Evolutionary conservation across 2,329 filamentous ascomycete species (phyloP), one percentile per base, ranked within the genome.

Genomic region (Westerdykella ornata): DNA sequence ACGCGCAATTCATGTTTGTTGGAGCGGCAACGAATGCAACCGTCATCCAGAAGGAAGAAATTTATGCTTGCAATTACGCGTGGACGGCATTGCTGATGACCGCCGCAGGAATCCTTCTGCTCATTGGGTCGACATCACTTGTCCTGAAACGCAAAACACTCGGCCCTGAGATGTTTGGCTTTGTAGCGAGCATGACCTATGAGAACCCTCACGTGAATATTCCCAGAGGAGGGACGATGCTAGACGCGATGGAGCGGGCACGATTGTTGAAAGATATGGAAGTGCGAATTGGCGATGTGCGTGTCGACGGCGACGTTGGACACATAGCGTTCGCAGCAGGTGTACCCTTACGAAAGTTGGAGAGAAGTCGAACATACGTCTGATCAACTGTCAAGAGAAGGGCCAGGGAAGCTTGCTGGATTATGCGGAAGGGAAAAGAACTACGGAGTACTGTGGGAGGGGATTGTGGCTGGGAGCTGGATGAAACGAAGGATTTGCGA

Each of bases 161-260:
- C 2, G 60, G 57, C 0, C 63, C 63, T 0, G 62, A 66, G 20
- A 41, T 66, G 38, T 62, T 66, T 19, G 60, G 63, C 1, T 65
- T 56, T 19, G 63, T 67, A 0, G 37, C 62, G 1, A 65, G 61
- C 38, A 61, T 66, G 58, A 66, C 63, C 0, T 67, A 66, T 26
- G 58, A 66, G 19, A 65, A 65, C 30, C 58, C 52, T 1, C 59
- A 50, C 30, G 17, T 66, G 17, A 54, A 42, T 2, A 41, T 66
- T 1, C 57, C 59, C 0, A 6, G 45, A 3, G 60, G 60, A 3
- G 62, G 62, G 3, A 60, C 36, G 4, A 58, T 51, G 41, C 32
- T 65, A 6, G 57, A 63, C 36, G 60, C 53, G 0, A 62, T 62
- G 56, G 62, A 66, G 41, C 30, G 63, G 36, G 54, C 64, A 5